Base-by-base conservation (phyloP, 2,329 filamentous ascomycete species). In the Cladosporium colombiae region DNA sequence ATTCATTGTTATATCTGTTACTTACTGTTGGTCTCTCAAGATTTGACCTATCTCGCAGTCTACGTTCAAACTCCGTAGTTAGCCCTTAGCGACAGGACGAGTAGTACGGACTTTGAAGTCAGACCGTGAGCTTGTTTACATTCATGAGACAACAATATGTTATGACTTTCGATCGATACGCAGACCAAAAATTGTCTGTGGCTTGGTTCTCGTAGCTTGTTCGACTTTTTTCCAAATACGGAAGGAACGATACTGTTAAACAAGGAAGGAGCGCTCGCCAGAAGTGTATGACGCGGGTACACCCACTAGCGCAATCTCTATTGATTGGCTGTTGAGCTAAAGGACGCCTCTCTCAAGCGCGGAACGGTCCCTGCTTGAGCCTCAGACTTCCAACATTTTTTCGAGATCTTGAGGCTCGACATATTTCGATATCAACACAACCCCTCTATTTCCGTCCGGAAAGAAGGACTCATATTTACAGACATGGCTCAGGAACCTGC, bases 401-500 rank as follows among this genome's bases (percentile, higher is more conserved):
- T 63, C 25, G 61, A 55, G 50, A 56, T 31, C 25, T 33, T 11
- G 23, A 55, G 27, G 31, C 29, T 55, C 52, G 25, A 55, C 29
- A 33, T 31, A 21, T 31, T n/a, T 23, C 25, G 13, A 55, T 21
- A 55, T n/a, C 14, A 33, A 21, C 31, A 55, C 18, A 13, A 21
- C 52, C 33, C 10, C 52, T 33, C 11, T 29, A 14, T n/a, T n/a
- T 21, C 18, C 16, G 27, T 21, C 27, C 18, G 11, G 4, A 21
- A 21, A 31, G 7, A 55, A 33, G 29, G 52, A 29, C 18, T 21
- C 13, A 21, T 33, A 10, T 3, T 23, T 13, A 25, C 37, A 59
- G 67, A 29, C 27, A 72, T 72, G 70, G 70, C 71, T n/a, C 63
- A 67, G 35, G 67, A 70, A 29, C 64, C 56, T 31, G 58, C 65